Evolutionary conservation across 2,329 filamentous ascomycete genomes (phyloP).

Genomic region (Penicillium sp.): DNA sequence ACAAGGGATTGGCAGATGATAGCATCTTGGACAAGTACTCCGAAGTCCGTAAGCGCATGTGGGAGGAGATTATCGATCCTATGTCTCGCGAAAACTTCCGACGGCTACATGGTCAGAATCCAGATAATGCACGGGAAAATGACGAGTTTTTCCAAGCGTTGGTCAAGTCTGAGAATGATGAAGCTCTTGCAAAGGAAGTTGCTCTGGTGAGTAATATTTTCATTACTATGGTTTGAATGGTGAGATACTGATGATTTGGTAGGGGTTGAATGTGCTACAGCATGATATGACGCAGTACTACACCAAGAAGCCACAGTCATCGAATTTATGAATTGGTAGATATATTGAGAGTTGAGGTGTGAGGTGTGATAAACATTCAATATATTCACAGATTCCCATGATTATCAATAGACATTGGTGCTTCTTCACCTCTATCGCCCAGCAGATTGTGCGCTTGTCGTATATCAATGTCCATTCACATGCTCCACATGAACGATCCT

Average conservation of each 20-base stretch:
- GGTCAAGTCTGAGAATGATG: constrained; percentile 30
- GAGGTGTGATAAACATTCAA: neutral
- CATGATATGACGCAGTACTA: constrained; percentile 35
- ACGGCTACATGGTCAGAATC: constrained; percentile 33
- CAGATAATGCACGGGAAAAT: constrained; percentile 32
- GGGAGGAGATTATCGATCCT: constrained; percentile 36
- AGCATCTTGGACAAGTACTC: constrained; percentile 43
- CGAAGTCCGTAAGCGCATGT: constrained; percentile 39
- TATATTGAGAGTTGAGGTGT: neutral
- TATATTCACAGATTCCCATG: neutral
- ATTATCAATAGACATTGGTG: neutral
- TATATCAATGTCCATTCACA: constrained; percentile 1
- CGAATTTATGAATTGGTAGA: neutral
- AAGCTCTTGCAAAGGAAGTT: constrained; percentile 22
- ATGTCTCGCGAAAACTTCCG: constrained; percentile 42
- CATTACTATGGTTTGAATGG: neutral
- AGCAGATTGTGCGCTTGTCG: neutral
- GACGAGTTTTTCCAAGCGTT: constrained; percentile 37
- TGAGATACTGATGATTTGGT: neutral
- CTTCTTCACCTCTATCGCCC: neutral
- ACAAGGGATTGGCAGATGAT: constrained; percentile 37
- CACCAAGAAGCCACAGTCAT: neutral
- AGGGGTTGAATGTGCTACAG: constrained; percentile 29
- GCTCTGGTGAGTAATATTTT: constrained; percentile 21
- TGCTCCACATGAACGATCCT: no score